These are phyloP conservation scores for Beauveria medogensis DNA, from an alignment of 2,329 filamentous ascomycete genomes.

Conservation along the genomic window DNA sequence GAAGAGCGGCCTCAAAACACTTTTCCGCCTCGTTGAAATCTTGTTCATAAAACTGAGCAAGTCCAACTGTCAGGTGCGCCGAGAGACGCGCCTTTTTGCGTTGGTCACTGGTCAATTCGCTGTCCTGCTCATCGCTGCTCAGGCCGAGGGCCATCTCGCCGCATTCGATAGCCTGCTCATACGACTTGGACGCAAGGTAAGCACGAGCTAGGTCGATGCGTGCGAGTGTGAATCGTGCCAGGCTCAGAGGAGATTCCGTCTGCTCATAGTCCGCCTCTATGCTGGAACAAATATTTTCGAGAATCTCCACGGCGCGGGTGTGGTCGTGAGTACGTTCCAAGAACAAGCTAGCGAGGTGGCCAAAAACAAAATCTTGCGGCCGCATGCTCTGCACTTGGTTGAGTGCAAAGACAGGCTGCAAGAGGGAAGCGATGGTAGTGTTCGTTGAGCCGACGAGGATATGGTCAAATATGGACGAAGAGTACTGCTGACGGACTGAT, in stretches of 20 bases:
- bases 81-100: slow-evolving; percentile 69
- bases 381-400: slow-evolving; percentile 68
- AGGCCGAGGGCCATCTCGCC: slow-evolving; percentile 75
- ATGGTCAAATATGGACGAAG: slow-evolving; percentile 74
- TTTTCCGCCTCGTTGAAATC: slow-evolving; percentile 61
- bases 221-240: slow-evolving; percentile 71
- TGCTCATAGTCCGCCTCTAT: slow-evolving; percentile 79
- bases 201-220: slow-evolving; percentile 83
- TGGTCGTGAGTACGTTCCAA: slow-evolving; percentile 72
- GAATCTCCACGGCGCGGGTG: slow-evolving; percentile 49
- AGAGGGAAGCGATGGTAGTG: slow-evolving; percentile 52
- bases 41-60: slow-evolving; percentile 68
- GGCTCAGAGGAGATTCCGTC: slow-evolving; percentile 65
- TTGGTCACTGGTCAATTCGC: slow-evolving; percentile 55
- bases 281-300: slow-evolving; percentile 58
- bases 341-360: slow-evolving; percentile 73
- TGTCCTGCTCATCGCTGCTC: slow-evolving; percentile 61
- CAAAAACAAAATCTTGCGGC: slow-evolving; percentile 61
- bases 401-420: slow-evolving; percentile 83
- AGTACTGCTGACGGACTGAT: slow-evolving; percentile 70
- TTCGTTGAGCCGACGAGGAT: slow-evolving; percentile 50
- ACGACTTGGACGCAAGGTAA: slow-evolving; percentile 61
- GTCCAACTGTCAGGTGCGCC: slow-evolving; percentile 74
- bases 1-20: slow-evolving; percentile 72
- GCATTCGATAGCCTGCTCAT: slow-evolving; percentile 64